Base-by-base conservation (phyloP, 768 basidiomycete species). In the Sarcodon aspratus region DNA sequence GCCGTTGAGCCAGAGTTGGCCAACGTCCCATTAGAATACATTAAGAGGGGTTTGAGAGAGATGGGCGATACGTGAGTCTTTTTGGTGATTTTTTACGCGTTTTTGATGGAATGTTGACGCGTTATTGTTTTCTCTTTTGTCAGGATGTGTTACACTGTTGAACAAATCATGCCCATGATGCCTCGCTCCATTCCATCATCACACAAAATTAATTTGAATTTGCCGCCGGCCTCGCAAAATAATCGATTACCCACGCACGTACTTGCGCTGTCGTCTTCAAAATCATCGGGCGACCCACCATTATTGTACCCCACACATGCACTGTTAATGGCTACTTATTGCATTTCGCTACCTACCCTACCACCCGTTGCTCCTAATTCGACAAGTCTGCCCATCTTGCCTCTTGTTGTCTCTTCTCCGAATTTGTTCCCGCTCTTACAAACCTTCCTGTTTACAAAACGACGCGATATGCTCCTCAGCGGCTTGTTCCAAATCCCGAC, bases 301-400 rank as follows among this genome's bases (percentile, higher is more conserved):
- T 55, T 59, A 15, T 48, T 50, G 34, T 80, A 75, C 54, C 80
- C 88, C 5, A 73, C 78, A 9, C 87, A 91, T 63, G 76, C 78
- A 33, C 63, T 86, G 46, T 70, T 89, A 38, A 71, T 90, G 48
- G 81, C 81, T 7, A 69, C 80, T 0, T 72, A 85, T 58, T 90
- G 84, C 60, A 66, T 85, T 13, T 69, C 74, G 38, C 70, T 89
- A 6, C 79, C 82, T 1, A 63, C 70, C 18, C 69, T 85, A 27
- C 75, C 79, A 0, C 54, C 68, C 8, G 55, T 66, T 3, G 48
- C 57, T 35, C 56, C 69, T 0, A 61, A 60, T 21, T 58, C 61
- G 8, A 61, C 60, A 48, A 66, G 63, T 40, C 55, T 78, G 47
- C 87, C 86, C 32, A 69, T 90, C 44, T 72, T 79, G 46, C 73